Evolutionary conservation across 352 stramenopile genomes (phyloP), one percentile per base, ranked within the genome.

Genomic region (Paralagenidium karlingii): DNA sequence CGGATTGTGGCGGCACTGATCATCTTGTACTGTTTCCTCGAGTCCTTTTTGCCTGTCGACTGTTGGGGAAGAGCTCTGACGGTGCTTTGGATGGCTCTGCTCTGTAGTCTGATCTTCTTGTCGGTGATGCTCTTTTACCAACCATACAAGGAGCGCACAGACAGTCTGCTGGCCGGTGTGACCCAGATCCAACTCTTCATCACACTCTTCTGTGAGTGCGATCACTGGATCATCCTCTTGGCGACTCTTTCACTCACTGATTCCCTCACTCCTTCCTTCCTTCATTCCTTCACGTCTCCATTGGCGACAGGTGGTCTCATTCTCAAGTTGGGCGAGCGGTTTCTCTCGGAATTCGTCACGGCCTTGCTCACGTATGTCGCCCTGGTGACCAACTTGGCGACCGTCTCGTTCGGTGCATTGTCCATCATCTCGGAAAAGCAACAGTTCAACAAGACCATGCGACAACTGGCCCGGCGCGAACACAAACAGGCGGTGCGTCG

Each of bases 151-250:
- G 58, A 81, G 5, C 42, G 38, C 3, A 80, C 69, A 0, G 69
- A 87, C 31, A 84, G 65, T 40, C 58, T 65, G 7, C 65, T 87
- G 11, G 62, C 73, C 11, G 56, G 67, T 7, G 45, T 80, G 31
- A 73, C 62, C 16, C 63, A 87, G 24, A 81, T 87, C 43, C 67
- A 87, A 47, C 56, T 87, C 27, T 87, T 84, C 49, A 48, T 84
- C 54, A 82, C 69, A 15, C 50, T 87, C 5, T 87, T 87, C 26
- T 82, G 73, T 86, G 54, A 36, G 64, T 60, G 20, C 19, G n/a
- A n/a, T n/a, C n/a, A n/a, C n/a, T n/a, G n/a, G n/a, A n/a, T 34
- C 32, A 3, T 38, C 27, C 10, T 36, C 19, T 7, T 37, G 4
- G 34, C 38, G 5, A 3, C 29, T n/a, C 18, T 12, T 30, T 13